Evolutionary conservation across 805 yeast species (phyloP), one percentile per base, ranked within the genome.

Genomic region (Tetrapisispora namnaoensis): DNA sequence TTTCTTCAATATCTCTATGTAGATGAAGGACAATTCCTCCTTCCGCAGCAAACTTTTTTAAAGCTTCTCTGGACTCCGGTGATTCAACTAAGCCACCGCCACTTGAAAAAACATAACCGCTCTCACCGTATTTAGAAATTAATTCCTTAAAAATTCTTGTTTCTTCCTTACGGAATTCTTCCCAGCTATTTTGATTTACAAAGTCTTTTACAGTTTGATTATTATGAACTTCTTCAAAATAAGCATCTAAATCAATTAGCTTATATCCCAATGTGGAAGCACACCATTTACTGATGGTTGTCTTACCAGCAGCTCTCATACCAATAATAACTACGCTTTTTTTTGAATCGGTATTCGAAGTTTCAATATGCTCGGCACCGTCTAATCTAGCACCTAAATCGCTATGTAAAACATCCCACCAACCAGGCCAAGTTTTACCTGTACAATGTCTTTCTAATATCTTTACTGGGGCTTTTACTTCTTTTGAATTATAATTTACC

Each of bases 391-490:
- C 83, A 20, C 80, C 76, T 58, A 93, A 78, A 44, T 75, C 69
- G 45, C 84, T 76, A 62, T 82, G 89, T 53, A 93, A 72, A 35
- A 82, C 77, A 68, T 93, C 99, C 99, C 99, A 93, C 99, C 99
- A 93, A 37, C 97, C 98, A 20, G 99, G 99, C 99, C 99, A 93
- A 0, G 99, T 93, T 71, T 93, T 93, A 49, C 91, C 95, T 1
- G 96, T 95, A 63, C 97, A 88, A 24, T 84, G 78, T 68, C 97
- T 80, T 62, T 91, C 96, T 55, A 83, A 79, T 51, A 93, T 80
- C 54, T 80, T 71, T 1, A 85, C 91, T 1, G 86, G 81, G 1
- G 35, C 18, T 14, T 42, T 46, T 2, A 21, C 20, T 14, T 36
- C 36, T 2, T 34, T 18, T 1, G 40, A 32, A 16, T 37, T 40